A percentile compares a stretch with the other conserved stretches of the same genome.
phyloP scores from a whole-genome alignment of 2,329 filamentous ascomycete species.

The Blastomyces parvus region DNA sequence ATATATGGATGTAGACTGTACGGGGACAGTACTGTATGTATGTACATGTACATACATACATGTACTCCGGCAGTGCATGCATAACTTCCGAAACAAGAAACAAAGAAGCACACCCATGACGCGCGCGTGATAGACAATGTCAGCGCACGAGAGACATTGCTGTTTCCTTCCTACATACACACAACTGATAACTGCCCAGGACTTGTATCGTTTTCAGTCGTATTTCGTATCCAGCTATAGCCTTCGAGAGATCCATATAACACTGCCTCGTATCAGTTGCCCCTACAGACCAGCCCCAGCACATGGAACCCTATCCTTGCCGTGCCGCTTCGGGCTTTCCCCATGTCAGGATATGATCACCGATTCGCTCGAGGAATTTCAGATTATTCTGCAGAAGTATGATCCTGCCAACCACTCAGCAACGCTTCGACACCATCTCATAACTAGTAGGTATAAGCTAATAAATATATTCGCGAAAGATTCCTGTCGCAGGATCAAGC shows the following conservation, averaged over 20 bases:
- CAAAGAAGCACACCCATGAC: not conserved
- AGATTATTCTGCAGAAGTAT: constrained; percentile 1
- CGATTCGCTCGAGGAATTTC: not conserved
- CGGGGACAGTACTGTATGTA: too few species aligned
- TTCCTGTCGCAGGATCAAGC: not conserved
- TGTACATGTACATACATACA: not conserved
- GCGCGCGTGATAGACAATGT: not conserved
- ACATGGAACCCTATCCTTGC: constrained; percentile 1
- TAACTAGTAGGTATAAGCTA: not conserved
- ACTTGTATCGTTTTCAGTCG: not conserved
- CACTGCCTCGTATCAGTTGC: not conserved
- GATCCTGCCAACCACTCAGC: not conserved
- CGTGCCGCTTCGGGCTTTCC: constrained; percentile 2
- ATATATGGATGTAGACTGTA: too few species aligned
- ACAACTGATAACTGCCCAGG: not conserved
- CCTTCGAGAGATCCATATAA: not conserved
- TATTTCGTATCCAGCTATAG: not conserved
- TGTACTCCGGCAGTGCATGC: not conserved
- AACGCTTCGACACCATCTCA: not conserved
- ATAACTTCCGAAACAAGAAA: not conserved
- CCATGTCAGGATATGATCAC: constrained; percentile 9
- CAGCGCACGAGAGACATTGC: not conserved
- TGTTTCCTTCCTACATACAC: not conserved
- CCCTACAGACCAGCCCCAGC: not conserved
- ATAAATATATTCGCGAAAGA: not conserved